Evolutionary conservation across 1,284 basidiomycete species (phyloP), one percentile per base, ranked within the genome.

Genomic region (Ceratobasidium sp.): DNA sequence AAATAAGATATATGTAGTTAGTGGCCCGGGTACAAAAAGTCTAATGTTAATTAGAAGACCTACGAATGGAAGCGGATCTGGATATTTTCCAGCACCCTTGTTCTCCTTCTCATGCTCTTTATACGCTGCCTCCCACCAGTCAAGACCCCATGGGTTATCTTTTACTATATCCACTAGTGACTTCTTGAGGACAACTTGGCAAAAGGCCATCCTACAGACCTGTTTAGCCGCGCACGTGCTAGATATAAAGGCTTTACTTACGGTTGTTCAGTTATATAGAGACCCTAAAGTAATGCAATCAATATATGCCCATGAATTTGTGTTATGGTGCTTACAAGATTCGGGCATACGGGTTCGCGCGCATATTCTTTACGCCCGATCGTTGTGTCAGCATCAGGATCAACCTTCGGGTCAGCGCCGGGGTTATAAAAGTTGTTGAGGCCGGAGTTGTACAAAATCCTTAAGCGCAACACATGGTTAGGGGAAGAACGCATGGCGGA

Each of bases 181-280:
- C 31, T 59, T 59, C 56, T 59, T 59, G 56, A 59, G 56, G 3
- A 59, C 31, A 41, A 59, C 56, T 41, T 59, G 56, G 31, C 56
- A 59, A n/a, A 59, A 59, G 4, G 56, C 56, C 56, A 59, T 59
- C 31, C 56, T 59, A 41, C 9, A 59, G 14, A 19, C 44, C 2
- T 4, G 31, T 3, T 6, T 59, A n/a, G 44, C 22, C n/a, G n/a
- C n/a, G n/a, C n/a, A n/a, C n/a, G n/a, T n/a, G n/a, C n/a, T n/a
- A n/a, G n/a, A n/a, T n/a, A n/a, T n/a, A n/a, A n/a, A n/a, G 29
- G 31, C 22, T n/a, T 29, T 29, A 36, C 56, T 59, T 24, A 41
- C 56, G 31, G 56, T 59, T 59, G 56, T n/a, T 59, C 56, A 24
- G 56, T 59, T 15, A 59, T 59, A n/a, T 59, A 59, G n/a, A 6